Evolutionary conservation across 1,284 basidiomycete genomes (phyloP).

Genomic region (Microbotryum scabiosae): DNA sequence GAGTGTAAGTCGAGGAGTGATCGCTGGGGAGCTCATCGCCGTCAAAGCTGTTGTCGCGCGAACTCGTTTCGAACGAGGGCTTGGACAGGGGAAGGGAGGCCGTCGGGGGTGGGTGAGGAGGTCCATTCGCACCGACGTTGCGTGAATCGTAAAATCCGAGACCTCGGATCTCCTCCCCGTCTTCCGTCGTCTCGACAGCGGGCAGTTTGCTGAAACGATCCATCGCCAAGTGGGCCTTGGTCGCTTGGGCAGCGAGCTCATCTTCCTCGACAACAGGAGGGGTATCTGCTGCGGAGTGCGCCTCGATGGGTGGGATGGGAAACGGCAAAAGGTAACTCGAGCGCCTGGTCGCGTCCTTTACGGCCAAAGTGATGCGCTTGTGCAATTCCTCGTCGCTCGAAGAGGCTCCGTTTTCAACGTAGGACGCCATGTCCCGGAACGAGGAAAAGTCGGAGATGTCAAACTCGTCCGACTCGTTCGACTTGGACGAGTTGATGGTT

Average conservation of each 20-base stretch:
- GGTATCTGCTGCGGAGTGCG: neutral
- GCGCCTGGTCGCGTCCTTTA: neutral
- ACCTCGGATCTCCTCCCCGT: conserved; percentile 9
- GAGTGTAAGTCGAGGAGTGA: neutral
- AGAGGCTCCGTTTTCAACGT: neutral
- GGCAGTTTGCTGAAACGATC: conserved; percentile 7
- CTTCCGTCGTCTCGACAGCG: conserved; percentile 1
- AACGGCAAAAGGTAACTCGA: conserved; percentile 16
- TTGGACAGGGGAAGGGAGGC: too few relatives aligned
- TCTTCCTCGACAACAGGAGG: neutral
- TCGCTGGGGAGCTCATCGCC: neutral
- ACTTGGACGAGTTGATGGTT: neutral
- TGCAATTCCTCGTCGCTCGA: neutral
- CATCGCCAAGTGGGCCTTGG: neutral
- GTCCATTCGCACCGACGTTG: too few relatives aligned
- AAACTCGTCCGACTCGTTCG: neutral
- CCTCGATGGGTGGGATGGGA: conserved; percentile 10
- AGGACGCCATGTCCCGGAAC: neutral
- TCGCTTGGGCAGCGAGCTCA: neutral
- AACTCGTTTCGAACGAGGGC: too few relatives aligned
- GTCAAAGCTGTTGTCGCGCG: neutral
- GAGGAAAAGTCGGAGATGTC: conserved; percentile 1
- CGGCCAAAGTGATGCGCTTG: neutral
- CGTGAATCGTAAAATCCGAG: neutral
- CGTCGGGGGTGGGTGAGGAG: too few relatives aligned